Base-by-base conservation (phyloP, 2,329 filamentous ascomycete genomes). In the Huntiella savannae region DNA sequence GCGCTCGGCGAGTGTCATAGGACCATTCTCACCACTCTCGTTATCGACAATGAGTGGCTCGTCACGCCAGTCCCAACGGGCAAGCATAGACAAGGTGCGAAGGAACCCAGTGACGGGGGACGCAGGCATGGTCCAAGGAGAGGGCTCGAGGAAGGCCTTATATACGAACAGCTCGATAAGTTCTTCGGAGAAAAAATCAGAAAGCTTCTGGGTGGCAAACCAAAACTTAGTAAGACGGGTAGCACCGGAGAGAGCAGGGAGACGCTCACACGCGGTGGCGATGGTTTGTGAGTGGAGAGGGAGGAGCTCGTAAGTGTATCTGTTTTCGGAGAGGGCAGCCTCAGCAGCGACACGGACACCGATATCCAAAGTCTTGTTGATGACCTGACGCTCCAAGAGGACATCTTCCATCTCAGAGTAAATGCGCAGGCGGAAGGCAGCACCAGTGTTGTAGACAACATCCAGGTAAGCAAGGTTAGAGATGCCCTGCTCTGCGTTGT, bases 61-160 rank as follows among this genome's bases (percentile, higher is more conserved):
- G 5, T 77, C 69, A 22, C 82, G 75, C 91, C 91, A 98, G 59
- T 96, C 85, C 86, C 91, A 98, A 37, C 77, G 71, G 1, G 86
- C 76, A 11, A 98, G 67, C 59, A 88, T 81, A 32, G 79, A 66
- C 1, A 98, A 66, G 1, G 83, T 82, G 16, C 87, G 77, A 22
- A 93, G 62, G 57, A 98, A 88, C 4, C 83, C 91, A 0, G 80
- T 79, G 54, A 77, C 77, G 7, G 79, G 69, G 54, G 79, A 88
- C 0, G 81, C 80, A 0, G 92, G 88, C 0, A 72, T 65, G 34
- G 72, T 64, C 80, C 84, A 95, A 0, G 91, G 86, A 53, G 82
- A 77, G 0, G 86, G 82, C 42, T 81, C 75, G 6, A 91, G 65
- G 63, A 96, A 98, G 12, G 77, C 75, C 44, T 78, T 77, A 2